Conservation (phyloP, 2,329 filamentous ascomycete genomes). For the Hypocrella siamensis region DNA sequence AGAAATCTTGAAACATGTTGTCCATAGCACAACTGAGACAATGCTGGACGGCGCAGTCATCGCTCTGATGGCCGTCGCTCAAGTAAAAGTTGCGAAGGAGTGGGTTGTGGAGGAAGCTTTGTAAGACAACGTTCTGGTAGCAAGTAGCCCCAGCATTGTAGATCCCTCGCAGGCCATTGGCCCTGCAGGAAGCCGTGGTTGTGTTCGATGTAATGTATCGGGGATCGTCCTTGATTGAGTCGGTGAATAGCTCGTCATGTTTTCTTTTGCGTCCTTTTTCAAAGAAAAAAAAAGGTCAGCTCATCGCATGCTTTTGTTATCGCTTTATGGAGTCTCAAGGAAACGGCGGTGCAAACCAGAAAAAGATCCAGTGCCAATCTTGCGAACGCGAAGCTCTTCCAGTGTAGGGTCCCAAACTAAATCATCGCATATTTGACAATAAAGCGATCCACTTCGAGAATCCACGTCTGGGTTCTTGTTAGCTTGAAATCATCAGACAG, state of each 20-base stretch:
- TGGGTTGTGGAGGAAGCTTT: slow-evolving; percentile 87
- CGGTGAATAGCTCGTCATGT: slow-evolving; percentile 52
- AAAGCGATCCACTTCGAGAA: slow-evolving; percentile 57
- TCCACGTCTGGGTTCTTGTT: slow-evolving; percentile 47
- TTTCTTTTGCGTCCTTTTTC: slow-evolving; percentile 60
- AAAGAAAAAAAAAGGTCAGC: not conserved
- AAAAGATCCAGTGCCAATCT: slow-evolving; percentile 51
- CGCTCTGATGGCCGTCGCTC: slow-evolving; percentile 70
- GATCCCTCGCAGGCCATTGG: slow-evolving; percentile 76
- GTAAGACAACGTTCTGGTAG: slow-evolving; percentile 93
- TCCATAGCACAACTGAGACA: slow-evolving; percentile 58
- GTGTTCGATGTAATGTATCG: slow-evolving; percentile 67
- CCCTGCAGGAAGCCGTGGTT: slow-evolving; percentile 64
- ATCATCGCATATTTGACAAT: slow-evolving; percentile 70
- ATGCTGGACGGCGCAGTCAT: slow-evolving; percentile 49
- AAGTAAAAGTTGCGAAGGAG: slow-evolving; percentile 85
- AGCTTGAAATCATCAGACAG: slow-evolving; percentile 6
- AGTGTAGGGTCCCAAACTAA: slow-evolving; percentile 71
- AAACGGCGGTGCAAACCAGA: slow-evolving; percentile 31
- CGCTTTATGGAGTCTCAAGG: too few relatives aligned
- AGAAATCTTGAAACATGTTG: slow-evolving; percentile 59
- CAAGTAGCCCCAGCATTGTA: slow-evolving; percentile 98
- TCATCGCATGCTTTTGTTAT: not conserved
- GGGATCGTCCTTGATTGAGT: slow-evolving; percentile 54
- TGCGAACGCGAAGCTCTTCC: slow-evolving; percentile 57